A percentile compares a stretch with the other conserved stretches of the same genome.
phyloP scores from a whole-genome alignment of 2,329 filamentous ascomycete genomes.

The Sclerotinia borealis region DNA sequence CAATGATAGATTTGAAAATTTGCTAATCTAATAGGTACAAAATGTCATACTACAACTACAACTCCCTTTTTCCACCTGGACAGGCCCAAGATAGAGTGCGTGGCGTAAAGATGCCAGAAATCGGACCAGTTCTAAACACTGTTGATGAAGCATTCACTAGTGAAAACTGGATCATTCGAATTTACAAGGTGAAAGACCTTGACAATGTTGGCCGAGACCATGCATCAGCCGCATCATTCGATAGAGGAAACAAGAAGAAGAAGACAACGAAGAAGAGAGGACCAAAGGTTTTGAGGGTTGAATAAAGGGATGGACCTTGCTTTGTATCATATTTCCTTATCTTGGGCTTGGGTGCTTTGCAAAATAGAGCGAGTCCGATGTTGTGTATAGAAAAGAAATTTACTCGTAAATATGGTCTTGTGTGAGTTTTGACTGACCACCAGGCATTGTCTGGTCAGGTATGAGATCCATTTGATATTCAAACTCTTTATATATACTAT shows the following conservation, averaged over 20 bases:
- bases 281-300: slow-evolving; percentile 64
- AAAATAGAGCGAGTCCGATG: slow-evolving; percentile 19
- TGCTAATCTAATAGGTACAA: slow-evolving; percentile 70
- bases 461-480: background rate
- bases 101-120: slow-evolving; percentile 69
- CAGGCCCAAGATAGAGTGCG: slow-evolving; percentile 90
- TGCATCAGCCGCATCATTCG: slow-evolving; percentile 61
- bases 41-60: slow-evolving; percentile 99
- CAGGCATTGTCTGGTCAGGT: background rate
- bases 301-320: slow-evolving; percentile 42
- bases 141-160: slow-evolving; percentile 97
- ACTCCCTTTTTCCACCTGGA: slow-evolving; percentile 82
- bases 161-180: slow-evolving; percentile 99
- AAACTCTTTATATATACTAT: background rate
- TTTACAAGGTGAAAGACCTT: slow-evolving; percentile 99
- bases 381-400: slow-evolving; percentile 27
- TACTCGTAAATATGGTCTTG: slow-evolving; percentile 23
- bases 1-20: background rate
- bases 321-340: slow-evolving; percentile 30
- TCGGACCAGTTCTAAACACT: slow-evolving; percentile 78
- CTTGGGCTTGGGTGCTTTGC: slow-evolving; percentile 15
- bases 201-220: slow-evolving; percentile 95
- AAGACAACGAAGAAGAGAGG: slow-evolving; percentile 66
- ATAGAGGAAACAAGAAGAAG: slow-evolving; percentile 80
- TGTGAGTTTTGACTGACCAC: background rate